Evolutionary conservation across 306 rosid genomes (phyloP).

Genomic region (Biancaea sappan): DNA sequence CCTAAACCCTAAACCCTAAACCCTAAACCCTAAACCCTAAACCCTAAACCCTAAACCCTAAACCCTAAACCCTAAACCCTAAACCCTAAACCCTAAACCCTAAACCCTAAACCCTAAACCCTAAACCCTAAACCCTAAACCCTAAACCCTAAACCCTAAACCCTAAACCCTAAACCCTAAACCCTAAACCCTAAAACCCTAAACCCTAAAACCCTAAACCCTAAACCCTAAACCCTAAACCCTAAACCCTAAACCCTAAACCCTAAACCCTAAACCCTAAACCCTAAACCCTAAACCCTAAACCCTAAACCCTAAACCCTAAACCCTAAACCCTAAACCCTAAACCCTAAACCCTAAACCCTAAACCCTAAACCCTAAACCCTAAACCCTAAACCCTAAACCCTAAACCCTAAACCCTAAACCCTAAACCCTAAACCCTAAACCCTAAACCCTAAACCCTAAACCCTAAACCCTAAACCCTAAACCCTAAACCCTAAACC

Average conservation of each 20-base stretch:
- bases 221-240: neutral
- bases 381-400: neutral
- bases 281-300: neutral
- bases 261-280: neutral
- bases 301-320: neutral
- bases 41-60: slow-evolving; percentile 2
- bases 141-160: neutral
- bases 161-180: neutral
- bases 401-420: neutral
- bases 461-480: neutral
- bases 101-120: slow-evolving; percentile 15
- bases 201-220: neutral
- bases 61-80: slow-evolving; percentile 7
- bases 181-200: neutral
- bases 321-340: neutral
- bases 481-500: neutral
- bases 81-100: slow-evolving; percentile 22
- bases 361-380: neutral
- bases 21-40: neutral
- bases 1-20: slow-evolving; percentile 5
- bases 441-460: neutral
- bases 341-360: neutral
- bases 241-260: neutral
- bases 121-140: slow-evolving; percentile 31
- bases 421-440: neutral